Base-by-base conservation (phyloP, 441 rosid species). In the Adansonia madagascariensis region DNA sequence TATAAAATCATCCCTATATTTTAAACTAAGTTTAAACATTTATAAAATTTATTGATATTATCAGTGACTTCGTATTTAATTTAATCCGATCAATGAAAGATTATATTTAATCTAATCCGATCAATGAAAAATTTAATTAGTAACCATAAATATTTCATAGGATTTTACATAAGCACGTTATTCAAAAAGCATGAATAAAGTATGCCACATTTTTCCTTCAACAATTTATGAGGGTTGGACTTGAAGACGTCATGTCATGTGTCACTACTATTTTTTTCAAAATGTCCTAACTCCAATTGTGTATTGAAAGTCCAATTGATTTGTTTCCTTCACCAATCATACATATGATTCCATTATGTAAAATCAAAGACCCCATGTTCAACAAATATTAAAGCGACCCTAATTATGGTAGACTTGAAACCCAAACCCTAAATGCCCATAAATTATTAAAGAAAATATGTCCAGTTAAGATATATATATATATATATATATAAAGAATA, bases 251-350 rank as follows among this genome's bases (percentile, higher is more conserved):
- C 50, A 66, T 12, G n/a, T 52, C 56, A 5, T 50, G 35, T 27
- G 35, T n/a, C 55, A 0, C 31, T 43, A 15, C 31, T 20, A 5
- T 11, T 49, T 2, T 67, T 46, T 46, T 20, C 56, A 67, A 20
- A 67, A 46, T 20, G 39, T 46, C 55, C 56, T 5, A 46, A 67
- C 39, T 67, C 55, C 35, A 27, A 67, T 44, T 67, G 56, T 46
- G 55, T 11, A 44, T 20, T 46, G 10, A 46, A 67, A 46, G 17
- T 46, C 18, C 72, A 20, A 11, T 46, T 46, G 39, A 46, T 67
- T 46, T 20, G 35, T 6, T 67, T 20, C 27, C 18, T 20, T 20
- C 10, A 20, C 39, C 55, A 6, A 20, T 67, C 72, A 67, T 44
- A 10, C 31, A 67, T 67, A 4, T 17, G 22, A 24, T 46, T 67